Percentiles rank a stretch among this genome's conserved stretches.
phyloP scores from a whole-genome alignment of 1,284 basidiomycete genomes.

The Cryptococcus sp. region DNA sequence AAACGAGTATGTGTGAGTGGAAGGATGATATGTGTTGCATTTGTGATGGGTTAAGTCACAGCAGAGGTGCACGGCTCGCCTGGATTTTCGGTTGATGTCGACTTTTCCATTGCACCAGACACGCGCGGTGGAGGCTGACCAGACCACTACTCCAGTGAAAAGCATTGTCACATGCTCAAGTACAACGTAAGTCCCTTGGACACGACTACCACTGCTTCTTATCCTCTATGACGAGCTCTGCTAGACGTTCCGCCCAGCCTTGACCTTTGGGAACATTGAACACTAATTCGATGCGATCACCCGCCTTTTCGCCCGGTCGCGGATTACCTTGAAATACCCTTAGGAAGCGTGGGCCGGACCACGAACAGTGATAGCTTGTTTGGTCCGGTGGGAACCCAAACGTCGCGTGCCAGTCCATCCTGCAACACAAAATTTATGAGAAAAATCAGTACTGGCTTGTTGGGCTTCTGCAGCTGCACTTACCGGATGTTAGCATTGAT shows the following conservation, averaged over 20 bases:
- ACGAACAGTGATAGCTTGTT: slow-evolving; percentile 26
- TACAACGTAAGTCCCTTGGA: background rate
- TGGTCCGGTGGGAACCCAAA: slow-evolving; percentile 23
- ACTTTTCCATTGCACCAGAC: background rate
- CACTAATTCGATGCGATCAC: slow-evolving; percentile 5
- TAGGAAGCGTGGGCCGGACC: slow-evolving; percentile 23
- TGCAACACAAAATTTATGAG: background rate
- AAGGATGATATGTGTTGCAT: too few relatives aligned
- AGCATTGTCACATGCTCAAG: background rate
- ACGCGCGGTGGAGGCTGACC: slow-evolving; percentile 2
- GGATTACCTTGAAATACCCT: slow-evolving; percentile 35
- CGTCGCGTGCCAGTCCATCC: slow-evolving; percentile 28
- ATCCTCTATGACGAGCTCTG: background rate
- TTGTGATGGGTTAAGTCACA: too few relatives aligned
- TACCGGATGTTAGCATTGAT: slow-evolving; percentile 35
- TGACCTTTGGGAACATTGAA: slow-evolving; percentile 7
- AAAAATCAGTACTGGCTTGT: background rate
- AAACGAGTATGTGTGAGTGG: too few relatives aligned
- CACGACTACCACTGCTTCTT: background rate
- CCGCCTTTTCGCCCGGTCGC: slow-evolving; percentile 4
- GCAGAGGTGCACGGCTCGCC: too few relatives aligned
- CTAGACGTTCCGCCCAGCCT: background rate
- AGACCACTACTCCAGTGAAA: background rate
- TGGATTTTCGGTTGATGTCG: too few relatives aligned
- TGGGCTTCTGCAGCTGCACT: background rate